Evolutionary conservation across 805 yeast genomes (phyloP).

Genomic region (Saccharomyces cerevisiae): DNA sequence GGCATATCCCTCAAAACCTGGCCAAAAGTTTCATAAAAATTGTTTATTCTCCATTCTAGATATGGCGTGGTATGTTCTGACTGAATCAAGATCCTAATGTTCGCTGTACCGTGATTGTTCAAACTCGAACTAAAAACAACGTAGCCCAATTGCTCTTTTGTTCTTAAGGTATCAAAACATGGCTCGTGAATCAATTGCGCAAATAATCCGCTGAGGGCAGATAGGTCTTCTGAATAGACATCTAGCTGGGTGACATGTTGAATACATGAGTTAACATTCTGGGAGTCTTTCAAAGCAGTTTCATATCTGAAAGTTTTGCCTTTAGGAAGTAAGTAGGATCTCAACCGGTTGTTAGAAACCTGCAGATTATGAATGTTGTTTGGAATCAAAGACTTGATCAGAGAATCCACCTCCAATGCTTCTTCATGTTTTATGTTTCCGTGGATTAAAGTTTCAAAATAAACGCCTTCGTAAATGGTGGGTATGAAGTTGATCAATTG

Average conservation of each 20-base stretch:
- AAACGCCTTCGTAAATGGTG: conserved; percentile 49
- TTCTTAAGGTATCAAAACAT: conserved; percentile 79
- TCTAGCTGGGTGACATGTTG: conserved; percentile 71
- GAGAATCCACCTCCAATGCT: conserved; percentile 42
- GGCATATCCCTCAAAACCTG: conserved; percentile 41
- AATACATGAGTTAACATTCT: conserved; percentile 76
- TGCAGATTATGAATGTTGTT: conserved; percentile 34
- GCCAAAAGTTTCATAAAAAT: conserved; percentile 47
- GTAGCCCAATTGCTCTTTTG: conserved; percentile 92
- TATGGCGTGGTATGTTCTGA: conserved; percentile 71
- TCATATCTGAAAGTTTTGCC: conserved; percentile 40
- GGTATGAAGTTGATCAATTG: conserved; percentile 46
- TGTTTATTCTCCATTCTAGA: conserved; percentile 67
- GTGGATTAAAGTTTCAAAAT: conserved; percentile 61
- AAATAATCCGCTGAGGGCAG: conserved; percentile 53
- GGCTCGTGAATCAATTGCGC: conserved; percentile 78
- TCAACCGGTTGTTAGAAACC: conserved; percentile 24
- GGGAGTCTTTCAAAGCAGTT: conserved; percentile 46
- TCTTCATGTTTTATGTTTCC: conserved; percentile 61
- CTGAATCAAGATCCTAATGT: conserved; percentile 66
- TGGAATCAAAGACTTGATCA: conserved; percentile 38
- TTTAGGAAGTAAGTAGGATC: conserved; percentile 37
- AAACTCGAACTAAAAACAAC: conserved; percentile 77
- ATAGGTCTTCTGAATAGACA: conserved; percentile 34
- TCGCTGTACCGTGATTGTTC: conserved; percentile 53